Conservation (phyloP, 768 basidiomycete species). For the Boletellus emodensis region DNA sequence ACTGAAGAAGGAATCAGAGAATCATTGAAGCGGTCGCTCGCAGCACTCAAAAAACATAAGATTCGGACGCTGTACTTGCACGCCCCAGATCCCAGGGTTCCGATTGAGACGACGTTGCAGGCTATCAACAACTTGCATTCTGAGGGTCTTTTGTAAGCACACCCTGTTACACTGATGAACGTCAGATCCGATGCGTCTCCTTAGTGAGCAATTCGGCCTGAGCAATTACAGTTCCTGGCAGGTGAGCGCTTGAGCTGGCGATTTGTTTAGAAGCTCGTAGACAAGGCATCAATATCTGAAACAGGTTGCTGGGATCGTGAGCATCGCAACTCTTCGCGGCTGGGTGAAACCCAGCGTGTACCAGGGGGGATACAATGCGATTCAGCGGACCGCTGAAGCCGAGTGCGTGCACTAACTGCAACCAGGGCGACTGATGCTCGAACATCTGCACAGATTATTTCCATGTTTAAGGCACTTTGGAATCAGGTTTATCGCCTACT, state of each 20-base stretch:
- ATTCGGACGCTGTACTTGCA: slow-evolving; percentile 40
- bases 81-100: slow-evolving; percentile 39
- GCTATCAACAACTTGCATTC: slow-evolving; percentile 45
- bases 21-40: slow-evolving; percentile 12
- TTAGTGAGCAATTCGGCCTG: slow-evolving; percentile 13
- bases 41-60: slow-evolving; percentile 9
- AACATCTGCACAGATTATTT: slow-evolving; percentile 26
- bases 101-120: slow-evolving; percentile 44
- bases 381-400: slow-evolving; percentile 38
- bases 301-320: slow-evolving; percentile 43
- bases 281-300: neutral
- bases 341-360: slow-evolving; percentile 50
- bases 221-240: slow-evolving; percentile 33
- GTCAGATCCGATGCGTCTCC: neutral
- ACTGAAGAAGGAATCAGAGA: slow-evolving; percentile 8
- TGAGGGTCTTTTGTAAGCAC: slow-evolving; percentile 47
- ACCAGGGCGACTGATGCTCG: neutral
- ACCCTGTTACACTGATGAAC: neutral
- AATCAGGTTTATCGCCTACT: slow-evolving; percentile 35
- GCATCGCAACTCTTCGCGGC: slow-evolving; percentile 39
- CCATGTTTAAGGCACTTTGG: slow-evolving; percentile 41
- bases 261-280: neutral
- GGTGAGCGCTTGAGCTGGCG: slow-evolving; percentile 6
- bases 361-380: slow-evolving; percentile 46
- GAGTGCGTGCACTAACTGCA: slow-evolving; percentile 18